Evolutionary conservation across 441 rosid species (phyloP).

Genomic region (Populus hybrid): DNA sequence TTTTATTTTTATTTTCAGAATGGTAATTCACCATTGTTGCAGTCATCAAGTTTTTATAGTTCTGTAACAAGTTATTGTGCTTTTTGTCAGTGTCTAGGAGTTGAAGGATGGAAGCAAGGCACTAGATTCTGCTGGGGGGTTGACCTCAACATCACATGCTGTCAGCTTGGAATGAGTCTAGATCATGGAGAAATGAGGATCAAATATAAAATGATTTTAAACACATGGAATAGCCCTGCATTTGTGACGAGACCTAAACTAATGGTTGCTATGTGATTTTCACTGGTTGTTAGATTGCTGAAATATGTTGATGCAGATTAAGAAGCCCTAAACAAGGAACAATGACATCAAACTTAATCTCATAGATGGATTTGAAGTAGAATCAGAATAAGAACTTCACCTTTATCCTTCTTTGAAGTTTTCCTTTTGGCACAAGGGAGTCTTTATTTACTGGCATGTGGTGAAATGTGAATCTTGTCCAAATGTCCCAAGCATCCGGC

Average conservation of each 20-base stretch:
- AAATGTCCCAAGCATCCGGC: constrained; percentile 61
- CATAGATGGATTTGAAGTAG: not conserved
- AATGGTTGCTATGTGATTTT: not conserved
- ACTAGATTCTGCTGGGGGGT: not conserved
- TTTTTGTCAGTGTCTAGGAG: not conserved
- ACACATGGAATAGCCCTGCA: not conserved
- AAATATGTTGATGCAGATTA: not conserved
- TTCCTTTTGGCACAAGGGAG: not conserved
- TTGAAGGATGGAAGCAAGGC: not conserved
- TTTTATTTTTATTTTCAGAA: too few species aligned
- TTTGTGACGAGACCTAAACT: not conserved
- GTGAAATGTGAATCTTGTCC: constrained; percentile 52
- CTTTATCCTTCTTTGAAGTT: constrained; percentile 6
- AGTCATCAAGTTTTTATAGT: too few species aligned
- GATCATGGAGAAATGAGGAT: not conserved
- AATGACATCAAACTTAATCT: not conserved
- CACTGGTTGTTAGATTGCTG: not conserved
- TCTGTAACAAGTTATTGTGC: not conserved
- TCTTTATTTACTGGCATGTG: constrained; percentile 48
- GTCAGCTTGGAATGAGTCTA: not conserved
- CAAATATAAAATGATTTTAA: not conserved
- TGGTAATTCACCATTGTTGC: too few species aligned
- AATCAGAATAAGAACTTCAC: not conserved
- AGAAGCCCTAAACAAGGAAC: not conserved
- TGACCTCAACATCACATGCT: constrained; percentile 5